These are phyloP conservation scores for Pharnaceum exiguum DNA, from an alignment of 148 eudicot species.

Conservation along the genomic window DNA sequence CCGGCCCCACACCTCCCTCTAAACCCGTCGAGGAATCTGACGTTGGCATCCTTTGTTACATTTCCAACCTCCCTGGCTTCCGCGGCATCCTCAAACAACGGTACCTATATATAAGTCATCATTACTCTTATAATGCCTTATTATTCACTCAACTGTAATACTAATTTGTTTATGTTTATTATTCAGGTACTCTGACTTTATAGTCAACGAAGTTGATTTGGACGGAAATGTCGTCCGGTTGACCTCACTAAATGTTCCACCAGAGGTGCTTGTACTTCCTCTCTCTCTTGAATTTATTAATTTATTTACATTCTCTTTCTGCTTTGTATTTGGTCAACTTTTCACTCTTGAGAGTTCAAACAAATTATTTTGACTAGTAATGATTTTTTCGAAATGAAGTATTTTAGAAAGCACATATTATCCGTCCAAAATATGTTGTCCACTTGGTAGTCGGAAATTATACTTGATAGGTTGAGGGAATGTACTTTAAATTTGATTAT, in stretches of 20 bases:
- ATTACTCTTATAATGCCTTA: not conserved
- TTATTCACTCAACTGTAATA: not conserved
- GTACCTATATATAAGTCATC: slow-evolving; percentile 13
- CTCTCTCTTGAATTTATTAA: not conserved
- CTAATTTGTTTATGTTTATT: not conserved
- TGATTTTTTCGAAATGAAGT: too few species aligned
- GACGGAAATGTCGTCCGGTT: slow-evolving; percentile 84
- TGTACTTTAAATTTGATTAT: too few species aligned
- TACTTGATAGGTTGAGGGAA: too few species aligned
- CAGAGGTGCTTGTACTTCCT: slow-evolving; percentile 41
- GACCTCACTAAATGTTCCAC: slow-evolving; percentile 58
- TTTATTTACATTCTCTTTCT: not conserved
- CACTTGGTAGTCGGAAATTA: too few species aligned
- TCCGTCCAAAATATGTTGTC: too few species aligned
- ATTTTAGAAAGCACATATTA: too few species aligned
- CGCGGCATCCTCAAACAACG: slow-evolving; percentile 92
- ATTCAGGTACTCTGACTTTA: slow-evolving; percentile 85
- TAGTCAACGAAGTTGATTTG: slow-evolving; percentile 93
- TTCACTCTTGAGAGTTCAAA: too few species aligned
- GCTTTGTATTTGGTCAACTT: not conserved
- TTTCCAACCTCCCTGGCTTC: slow-evolving; percentile 83
- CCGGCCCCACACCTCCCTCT: slow-evolving; percentile 18
- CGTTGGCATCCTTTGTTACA: slow-evolving; percentile 80
- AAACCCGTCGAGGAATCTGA: slow-evolving; percentile 56
- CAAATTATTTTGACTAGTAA: too few species aligned